Base-by-base conservation (phyloP, 2,329 filamentous ascomycete species). In the Cercospora nicotianae region DNA sequence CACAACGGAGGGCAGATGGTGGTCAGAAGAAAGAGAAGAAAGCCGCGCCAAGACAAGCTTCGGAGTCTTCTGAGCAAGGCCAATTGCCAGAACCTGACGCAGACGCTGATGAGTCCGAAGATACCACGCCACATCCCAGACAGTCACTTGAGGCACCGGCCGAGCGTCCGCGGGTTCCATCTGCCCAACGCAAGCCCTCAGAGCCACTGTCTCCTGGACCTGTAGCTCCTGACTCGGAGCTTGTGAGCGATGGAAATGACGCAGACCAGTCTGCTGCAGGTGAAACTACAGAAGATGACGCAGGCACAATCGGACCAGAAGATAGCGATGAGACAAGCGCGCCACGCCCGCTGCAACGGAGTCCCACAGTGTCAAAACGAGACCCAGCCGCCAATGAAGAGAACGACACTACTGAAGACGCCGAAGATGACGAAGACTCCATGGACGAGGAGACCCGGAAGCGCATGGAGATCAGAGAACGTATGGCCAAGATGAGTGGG, bases 401-500 rank as follows among this genome's bases (percentile, higher is more conserved):
- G 70, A 81, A 85, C 64, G 83, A 83, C 57, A 72, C 73, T 26
- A 81, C 82, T 12, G 82, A 80, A 23, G 87, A 87, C 3, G 88
- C 88, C 13, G 90, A 90, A n/a, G 90, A 91, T 20, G 91, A 93
- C 33, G 92, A 94, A 59, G 91, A 94, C 30, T 92, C 96, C 16
- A 84, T 96, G 62, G 94, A 98, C 75, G 93, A 93, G 0, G 95
- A 99, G 78, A 85, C 92, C 23, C 89, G 88, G 72, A 90, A 94
- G 63, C 91, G 90, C 77, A 89, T 97, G 80, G 94, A 97, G 78
- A 84, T 99, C 33, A 89, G 95, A 68, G 93, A 95, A 69, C 89
- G 95, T 74, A 99, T 99, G 93, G 95, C 95, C 57, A 97, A 97
- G 81, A 95, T 99, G 91, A 96, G 94, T 73, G 94, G 94, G 65